Evolutionary conservation across 1,284 basidiomycete species (phyloP).

Genomic region (Sanghuangporus sanghuang): DNA sequence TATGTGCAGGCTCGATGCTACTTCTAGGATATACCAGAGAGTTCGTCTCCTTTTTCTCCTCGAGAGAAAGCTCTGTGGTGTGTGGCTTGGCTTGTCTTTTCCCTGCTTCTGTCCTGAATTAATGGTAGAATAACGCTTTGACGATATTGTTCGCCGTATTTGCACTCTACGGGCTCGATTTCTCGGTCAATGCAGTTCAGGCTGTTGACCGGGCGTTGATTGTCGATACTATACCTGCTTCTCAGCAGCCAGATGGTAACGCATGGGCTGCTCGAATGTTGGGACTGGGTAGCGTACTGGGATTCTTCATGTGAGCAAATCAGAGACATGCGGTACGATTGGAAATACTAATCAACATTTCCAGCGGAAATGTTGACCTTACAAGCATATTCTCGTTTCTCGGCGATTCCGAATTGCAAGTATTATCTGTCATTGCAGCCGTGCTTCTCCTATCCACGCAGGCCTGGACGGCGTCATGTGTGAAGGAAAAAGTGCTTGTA

Average conservation of each 20-base stretch:
- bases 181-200: slow-evolving; percentile 88
- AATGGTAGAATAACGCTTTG: slow-evolving; percentile 50
- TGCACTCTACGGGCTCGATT: slow-evolving; percentile 88
- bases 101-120: background rate
- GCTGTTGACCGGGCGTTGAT: slow-evolving; percentile 81
- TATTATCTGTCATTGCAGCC: slow-evolving; percentile 42
- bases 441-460: slow-evolving; percentile 37
- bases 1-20: slow-evolving; percentile 74
- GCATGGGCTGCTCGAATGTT: slow-evolving; percentile 94
- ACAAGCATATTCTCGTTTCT: slow-evolving; percentile 33
- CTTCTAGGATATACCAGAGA: slow-evolving; percentile 81
- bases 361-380: slow-evolving; percentile 37
- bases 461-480: slow-evolving; percentile 32
- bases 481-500: slow-evolving; percentile 76
- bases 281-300: slow-evolving; percentile 75
- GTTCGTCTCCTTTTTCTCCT: slow-evolving; percentile 60
- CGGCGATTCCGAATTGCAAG: slow-evolving; percentile 44
- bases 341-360: slow-evolving; percentile 18
- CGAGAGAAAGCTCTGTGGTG: slow-evolving; percentile 33
- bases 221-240: slow-evolving; percentile 64
- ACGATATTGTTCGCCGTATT: slow-evolving; percentile 80
- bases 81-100: slow-evolving; percentile 16
- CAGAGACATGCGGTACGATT: background rate
- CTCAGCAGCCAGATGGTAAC: slow-evolving; percentile 80
- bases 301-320: slow-evolving; percentile 75